These are phyloP conservation scores for Senna tora DNA, from an alignment of 306 rosid genomes.

Conservation along the genomic window DNA sequence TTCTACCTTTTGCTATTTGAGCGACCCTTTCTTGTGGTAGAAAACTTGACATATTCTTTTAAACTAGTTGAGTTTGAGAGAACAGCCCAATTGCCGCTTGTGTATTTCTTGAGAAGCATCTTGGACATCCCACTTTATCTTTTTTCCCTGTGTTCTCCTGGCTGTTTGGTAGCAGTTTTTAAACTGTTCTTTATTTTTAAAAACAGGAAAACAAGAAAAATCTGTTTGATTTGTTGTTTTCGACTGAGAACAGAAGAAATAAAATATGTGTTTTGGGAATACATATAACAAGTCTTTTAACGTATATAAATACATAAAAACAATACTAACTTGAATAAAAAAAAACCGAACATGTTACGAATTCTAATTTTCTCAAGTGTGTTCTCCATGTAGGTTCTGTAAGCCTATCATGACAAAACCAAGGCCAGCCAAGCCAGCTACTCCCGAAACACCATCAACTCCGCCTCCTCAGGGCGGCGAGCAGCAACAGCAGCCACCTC, in stretches of 20 bases:
- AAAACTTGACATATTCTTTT: conserved; percentile 3
- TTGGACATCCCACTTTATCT: neutral
- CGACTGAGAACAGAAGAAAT: no score
- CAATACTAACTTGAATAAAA: no score
- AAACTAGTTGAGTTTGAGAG: neutral
- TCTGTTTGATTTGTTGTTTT: no score
- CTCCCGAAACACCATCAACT: conserved; percentile 62
- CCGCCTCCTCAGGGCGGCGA: conserved; percentile 54
- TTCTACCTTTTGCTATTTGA: neutral
- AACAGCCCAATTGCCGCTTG: neutral
- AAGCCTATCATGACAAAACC: conserved; percentile 90
- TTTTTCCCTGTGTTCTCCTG: neutral
- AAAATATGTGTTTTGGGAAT: no score
- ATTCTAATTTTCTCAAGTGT: conserved; percentile 13
- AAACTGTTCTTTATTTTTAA: no score
- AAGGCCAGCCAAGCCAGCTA: conserved; percentile 71
- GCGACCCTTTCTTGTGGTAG: no score
- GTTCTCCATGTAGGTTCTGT: conserved; percentile 55
- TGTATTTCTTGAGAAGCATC: neutral
- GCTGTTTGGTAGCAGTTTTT: no score
- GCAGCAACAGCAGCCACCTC: conserved; percentile 37
- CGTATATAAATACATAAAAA: no score
- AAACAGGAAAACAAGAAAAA: no score
- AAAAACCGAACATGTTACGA: no score
- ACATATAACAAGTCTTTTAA: no score